Evolutionary conservation across 225 moss, liverwort and hornwort genomes (phyloP), one percentile per base, ranked within the genome.

Genomic region (Anthoceros angustus): DNA sequence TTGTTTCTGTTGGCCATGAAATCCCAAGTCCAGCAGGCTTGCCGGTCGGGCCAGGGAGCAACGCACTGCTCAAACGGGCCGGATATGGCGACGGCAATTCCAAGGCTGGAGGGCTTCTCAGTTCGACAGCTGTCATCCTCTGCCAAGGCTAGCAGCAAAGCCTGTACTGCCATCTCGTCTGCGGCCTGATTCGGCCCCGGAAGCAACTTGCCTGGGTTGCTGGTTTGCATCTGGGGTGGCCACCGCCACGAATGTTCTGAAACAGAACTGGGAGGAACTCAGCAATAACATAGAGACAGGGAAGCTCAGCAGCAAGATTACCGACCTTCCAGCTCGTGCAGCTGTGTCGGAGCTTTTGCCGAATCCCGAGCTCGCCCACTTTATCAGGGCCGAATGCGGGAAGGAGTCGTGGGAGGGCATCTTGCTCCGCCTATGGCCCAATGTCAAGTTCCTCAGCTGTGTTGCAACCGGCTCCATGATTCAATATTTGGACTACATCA

Each of bases 51-150:
- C 16, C 49, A 5, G 49, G 49, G 4, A 50, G 16, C 49, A 50
- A 14, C 9, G 15, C 4, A 14, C 20, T 14, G 16, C 49, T 50
- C 49, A 50, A 14, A 16, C 5, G 49, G 5, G 16, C 49, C 5
- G 49, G 20, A 5, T 50, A 50, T 20, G 9, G 4, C 16, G 16
- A 16, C 49, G 9, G 15, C 5, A 20, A 14, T 5, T 20, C n/a
- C n/a, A n/a, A n/a, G n/a, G n/a, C n/a, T 72, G 11, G 70, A 69
- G 6, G 84, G 84, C 71, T 79, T 86, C 12, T 48, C 49, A 50
- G 49, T 16, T 61, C 69, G 12, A 4, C n/a, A 5, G 69, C 21
- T 0, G 69, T 62, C 10, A 39, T 69, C 38, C 12, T 61, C 4
- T 68, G 68, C 12, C 24, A 1, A n/a, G 69, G 62, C 12, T 40